Base-by-base conservation (phyloP, 1,139 yeast genomes). In the Yamadazyma blattariae region DNA sequence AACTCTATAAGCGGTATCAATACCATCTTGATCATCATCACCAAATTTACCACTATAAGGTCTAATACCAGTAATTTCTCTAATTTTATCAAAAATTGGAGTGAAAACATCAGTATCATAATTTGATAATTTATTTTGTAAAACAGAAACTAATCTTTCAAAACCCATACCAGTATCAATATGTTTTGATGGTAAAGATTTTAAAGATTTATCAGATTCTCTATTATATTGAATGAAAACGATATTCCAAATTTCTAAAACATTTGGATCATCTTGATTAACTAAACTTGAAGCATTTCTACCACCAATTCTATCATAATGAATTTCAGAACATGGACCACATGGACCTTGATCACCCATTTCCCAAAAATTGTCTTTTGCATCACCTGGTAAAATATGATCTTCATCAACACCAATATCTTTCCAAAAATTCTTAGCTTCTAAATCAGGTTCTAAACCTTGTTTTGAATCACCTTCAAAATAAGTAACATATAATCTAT, bases 331-430 rank as follows among this genome's bases (percentile, higher is more conserved):
- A 68, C 98, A 94, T 34, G 99, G 99, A 45, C 99, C 99, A 71
- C 99, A 92, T 30, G 99, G 99, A 47, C 99, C 99, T 68, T 90
- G 97, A 57, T 94, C 99, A 51, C 99, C 99, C 99, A 92, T 92
- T 71, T 94, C 99, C 99, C 99, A 92, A 63, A 92, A 92, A 68
- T 92, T 92, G 60, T 92, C 99, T 57, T 81, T 71, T 37, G 82
- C 86, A 47, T 81, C 71, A 39, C 98, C 99, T 17, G 97, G 96
- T 48, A 92, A 70, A 50, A 92, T 90, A 58, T 89, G 97, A 58
- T 83, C 92, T 48, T 87, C 96, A 22, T 81, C 76, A 39, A 92
- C 95, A 48, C 99, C 99, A 28, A 83, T 84, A 25, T 74, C 77
- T 45, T 72, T 66, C 99, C 99, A 92, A 45, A 80, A 68, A 49